Conservation (phyloP, 2,329 filamentous ascomycete genomes). For the Apiospora arundinis region DNA sequence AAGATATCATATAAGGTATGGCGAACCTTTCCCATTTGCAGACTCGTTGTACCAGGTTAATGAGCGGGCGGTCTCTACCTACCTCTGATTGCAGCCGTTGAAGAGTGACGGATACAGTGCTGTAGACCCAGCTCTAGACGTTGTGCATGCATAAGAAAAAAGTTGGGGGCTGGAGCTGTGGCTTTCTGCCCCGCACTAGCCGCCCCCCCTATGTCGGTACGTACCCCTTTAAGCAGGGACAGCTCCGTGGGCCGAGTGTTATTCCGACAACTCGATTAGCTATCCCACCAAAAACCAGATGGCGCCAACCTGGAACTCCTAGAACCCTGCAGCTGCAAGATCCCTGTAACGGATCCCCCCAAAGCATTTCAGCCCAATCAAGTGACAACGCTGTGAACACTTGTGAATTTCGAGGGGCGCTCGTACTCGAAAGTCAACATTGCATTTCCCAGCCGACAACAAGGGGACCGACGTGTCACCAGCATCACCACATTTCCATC, state of each 20-base stretch:
- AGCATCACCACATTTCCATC: neutral
- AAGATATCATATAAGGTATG: no score
- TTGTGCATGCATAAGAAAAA: neutral
- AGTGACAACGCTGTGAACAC: constrained; percentile 10
- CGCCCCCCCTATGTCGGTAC: neutral
- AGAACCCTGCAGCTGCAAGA: constrained; percentile 11
- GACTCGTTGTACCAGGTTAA: no score
- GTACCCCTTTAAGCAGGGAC: neutral
- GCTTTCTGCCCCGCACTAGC: constrained; percentile 9
- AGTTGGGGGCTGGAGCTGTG: neutral
- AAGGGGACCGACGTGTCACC: constrained; percentile 4
- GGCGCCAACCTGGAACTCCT: constrained; percentile 1
- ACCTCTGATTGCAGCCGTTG: neutral
- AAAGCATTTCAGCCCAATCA: constrained; percentile 13
- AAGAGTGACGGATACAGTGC: no score
- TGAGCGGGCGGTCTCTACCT: no score
- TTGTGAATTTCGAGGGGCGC: constrained; percentile 17
- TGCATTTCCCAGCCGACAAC: constrained; percentile 10
- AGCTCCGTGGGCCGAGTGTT: neutral
- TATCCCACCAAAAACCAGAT: neutral
- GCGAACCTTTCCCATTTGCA: no score
- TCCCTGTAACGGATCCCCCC: constrained; percentile 8
- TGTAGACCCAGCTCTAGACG: neutral
- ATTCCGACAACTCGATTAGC: neutral
- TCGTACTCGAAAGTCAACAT: constrained; percentile 1